Conservation (phyloP, 2,329 filamentous ascomycete genomes). For the Ophiostoma tasmaniense region DNA sequence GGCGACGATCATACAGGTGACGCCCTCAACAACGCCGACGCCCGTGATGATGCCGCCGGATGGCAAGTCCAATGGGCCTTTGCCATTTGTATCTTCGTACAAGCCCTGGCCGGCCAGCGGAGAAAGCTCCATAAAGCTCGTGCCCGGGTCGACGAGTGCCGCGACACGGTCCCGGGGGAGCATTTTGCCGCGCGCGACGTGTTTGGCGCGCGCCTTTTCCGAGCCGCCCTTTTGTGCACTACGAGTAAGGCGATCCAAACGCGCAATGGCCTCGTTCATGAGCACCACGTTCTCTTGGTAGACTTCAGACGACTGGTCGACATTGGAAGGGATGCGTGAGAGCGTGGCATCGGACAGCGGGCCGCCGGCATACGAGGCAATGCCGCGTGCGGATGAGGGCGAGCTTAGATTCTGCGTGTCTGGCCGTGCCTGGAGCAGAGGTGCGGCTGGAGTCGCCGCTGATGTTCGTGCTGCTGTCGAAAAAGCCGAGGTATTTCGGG, state of each 20-base stretch:
- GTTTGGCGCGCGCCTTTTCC: slow-evolving; percentile 77
- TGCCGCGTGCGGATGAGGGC: slow-evolving; percentile 22
- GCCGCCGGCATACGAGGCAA: slow-evolving; percentile 70
- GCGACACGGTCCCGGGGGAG: slow-evolving; percentile 82
- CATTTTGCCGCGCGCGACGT: slow-evolving; percentile 85
- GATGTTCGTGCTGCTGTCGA: background rate
- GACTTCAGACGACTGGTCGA: slow-evolving; percentile 69
- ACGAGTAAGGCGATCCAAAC: slow-evolving; percentile 60
- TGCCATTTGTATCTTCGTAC: slow-evolving; percentile 67
- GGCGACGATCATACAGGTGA: slow-evolving; percentile 85
- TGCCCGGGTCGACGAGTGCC: slow-evolving; percentile 79
- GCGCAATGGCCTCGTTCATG: slow-evolving; percentile 65
- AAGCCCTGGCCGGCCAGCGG: slow-evolving; percentile 80
- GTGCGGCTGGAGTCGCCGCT: background rate
- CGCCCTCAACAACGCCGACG: slow-evolving; percentile 80
- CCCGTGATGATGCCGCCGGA: slow-evolving; percentile 89
- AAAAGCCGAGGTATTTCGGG: background rate
- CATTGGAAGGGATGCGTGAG: slow-evolving; percentile 64
- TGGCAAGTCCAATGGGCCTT: slow-evolving; percentile 44
- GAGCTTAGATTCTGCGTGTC: slow-evolving; percentile 2
- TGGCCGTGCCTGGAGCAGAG: background rate
- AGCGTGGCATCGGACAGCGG: slow-evolving; percentile 73
- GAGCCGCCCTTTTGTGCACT: slow-evolving; percentile 69
- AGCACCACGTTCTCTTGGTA: slow-evolving; percentile 73
- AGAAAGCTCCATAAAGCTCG: slow-evolving; percentile 86